A percentile compares a stretch with the other conserved stretches of the same genome.
These are phyloP conservation scores for Tephrocybe sp. DNA, from an alignment of 768 basidiomycete genomes.

Conservation along the genomic window DNA sequence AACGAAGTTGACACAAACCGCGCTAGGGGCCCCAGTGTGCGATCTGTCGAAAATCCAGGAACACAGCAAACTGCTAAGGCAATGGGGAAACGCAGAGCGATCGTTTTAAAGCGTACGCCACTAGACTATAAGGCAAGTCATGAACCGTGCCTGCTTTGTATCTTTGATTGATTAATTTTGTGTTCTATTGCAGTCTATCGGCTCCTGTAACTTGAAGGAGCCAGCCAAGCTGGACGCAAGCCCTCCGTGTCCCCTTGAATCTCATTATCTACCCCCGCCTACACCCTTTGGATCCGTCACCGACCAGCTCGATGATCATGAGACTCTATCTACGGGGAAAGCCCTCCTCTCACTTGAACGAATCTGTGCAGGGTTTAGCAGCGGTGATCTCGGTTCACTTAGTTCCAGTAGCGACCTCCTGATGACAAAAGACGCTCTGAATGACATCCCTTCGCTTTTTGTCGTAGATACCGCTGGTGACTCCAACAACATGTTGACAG, in stretches of 20 bases:
- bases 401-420: conserved; percentile 17
- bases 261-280: conserved; percentile 1
- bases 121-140: not conserved
- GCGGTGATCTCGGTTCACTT: conserved; percentile 34
- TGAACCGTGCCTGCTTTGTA: not conserved
- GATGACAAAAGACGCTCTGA: not conserved
- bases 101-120: conserved; percentile 14
- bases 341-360: conserved; percentile 23
- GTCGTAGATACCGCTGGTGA: not conserved
- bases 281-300: not conserved
- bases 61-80: conserved; percentile 17
- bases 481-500: not conserved
- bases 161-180: not conserved
- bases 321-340: conserved; percentile 12
- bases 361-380: conserved; percentile 27
- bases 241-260: not conserved
- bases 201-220: too few species aligned
- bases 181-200: not conserved
- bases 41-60: not conserved
- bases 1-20: conserved; percentile 14
- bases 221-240: not conserved
- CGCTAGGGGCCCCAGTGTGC: conserved; percentile 1
- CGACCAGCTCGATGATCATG: not conserved
- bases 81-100: conserved; percentile 22
- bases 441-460: not conserved